Conservation (phyloP, 2,329 filamentous ascomycete species). For the Epichloe coenophiala region DNA sequence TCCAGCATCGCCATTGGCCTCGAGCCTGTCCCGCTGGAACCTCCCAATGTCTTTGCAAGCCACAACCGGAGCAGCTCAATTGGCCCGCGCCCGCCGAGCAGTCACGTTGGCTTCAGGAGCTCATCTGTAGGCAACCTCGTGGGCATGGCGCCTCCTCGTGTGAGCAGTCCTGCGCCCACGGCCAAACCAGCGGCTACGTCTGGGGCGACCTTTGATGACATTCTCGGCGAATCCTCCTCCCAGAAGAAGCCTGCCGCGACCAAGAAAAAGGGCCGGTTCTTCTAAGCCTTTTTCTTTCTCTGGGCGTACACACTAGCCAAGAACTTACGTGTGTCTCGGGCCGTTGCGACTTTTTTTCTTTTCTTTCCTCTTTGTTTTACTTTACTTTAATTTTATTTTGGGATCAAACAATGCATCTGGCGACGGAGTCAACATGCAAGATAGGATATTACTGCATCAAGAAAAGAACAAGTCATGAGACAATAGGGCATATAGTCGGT, state of each 20-base stretch:
- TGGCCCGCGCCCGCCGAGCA: conserved; percentile 20
- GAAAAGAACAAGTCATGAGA: conserved; percentile 8
- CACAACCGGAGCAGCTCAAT: conserved; percentile 24
- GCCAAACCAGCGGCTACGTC: conserved; percentile 13
- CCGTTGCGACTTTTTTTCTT: neutral
- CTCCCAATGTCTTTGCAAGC: conserved; percentile 14
- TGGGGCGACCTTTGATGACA: conserved; percentile 35
- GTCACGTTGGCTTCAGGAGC: conserved; percentile 19
- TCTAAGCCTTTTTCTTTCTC: conserved; percentile 11
- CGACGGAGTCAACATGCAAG: conserved; percentile 1
- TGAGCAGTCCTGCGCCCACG: conserved; percentile 8
- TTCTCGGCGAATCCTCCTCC: conserved; percentile 21
- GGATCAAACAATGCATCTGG: conserved; percentile 1
- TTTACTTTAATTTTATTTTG: neutral
- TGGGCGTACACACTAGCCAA: neutral
- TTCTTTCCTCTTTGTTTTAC: neutral
- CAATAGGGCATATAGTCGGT: conserved; percentile 1
- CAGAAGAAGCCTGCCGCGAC: conserved; percentile 16
- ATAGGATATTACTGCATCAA: neutral
- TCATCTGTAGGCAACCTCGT: conserved; percentile 23
- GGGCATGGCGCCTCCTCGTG: conserved; percentile 9
- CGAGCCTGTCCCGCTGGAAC: conserved; percentile 27
- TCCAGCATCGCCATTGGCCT: conserved; percentile 31
- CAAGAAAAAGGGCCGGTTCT: conserved; percentile 30
- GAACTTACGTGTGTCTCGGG: neutral